Conservation (phyloP, 2,329 filamentous ascomycete species). For the Phialocephala subalpina region DNA sequence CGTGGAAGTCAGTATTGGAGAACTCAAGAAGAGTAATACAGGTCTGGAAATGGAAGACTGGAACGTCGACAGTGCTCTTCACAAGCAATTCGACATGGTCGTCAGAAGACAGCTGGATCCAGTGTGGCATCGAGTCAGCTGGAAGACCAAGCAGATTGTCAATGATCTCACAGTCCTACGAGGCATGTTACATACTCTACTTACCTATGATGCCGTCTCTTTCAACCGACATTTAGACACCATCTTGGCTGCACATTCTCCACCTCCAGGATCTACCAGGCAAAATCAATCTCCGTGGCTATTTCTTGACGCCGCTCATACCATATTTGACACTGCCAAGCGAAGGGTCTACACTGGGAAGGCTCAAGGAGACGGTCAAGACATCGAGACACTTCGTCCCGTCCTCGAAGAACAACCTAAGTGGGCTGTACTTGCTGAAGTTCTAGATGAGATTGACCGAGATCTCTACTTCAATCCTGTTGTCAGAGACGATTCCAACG, state of each 20-base stretch:
- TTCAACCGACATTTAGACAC: constrained; percentile 95
- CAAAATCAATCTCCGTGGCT: constrained; percentile 96
- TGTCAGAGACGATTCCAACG: constrained; percentile 83
- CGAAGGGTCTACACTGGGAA: constrained; percentile 84
- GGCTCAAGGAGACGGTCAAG: constrained; percentile 42
- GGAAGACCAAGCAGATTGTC: constrained; percentile 94
- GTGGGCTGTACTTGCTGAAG: constrained; percentile 88
- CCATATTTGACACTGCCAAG: constrained; percentile 91
- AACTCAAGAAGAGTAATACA: constrained; percentile 89
- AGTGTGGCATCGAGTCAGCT: constrained; percentile 96
- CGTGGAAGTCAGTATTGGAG: constrained; percentile 91
- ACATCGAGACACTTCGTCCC: constrained; percentile 64
- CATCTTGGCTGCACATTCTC: constrained; percentile 88
- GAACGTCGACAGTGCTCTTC: constrained; percentile 91
- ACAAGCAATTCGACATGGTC: constrained; percentile 90
- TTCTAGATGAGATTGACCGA: constrained; percentile 91
- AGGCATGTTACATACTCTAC: constrained; percentile 80
- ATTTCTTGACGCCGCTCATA: constrained; percentile 93
- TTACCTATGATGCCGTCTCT: constrained; percentile 88
- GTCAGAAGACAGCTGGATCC: constrained; percentile 91
- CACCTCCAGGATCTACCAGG: constrained; percentile 84
- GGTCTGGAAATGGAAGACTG: constrained; percentile 96
- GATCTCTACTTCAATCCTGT: constrained; percentile 86
- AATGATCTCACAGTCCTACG: constrained; percentile 86
- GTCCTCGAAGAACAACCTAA: constrained; percentile 95